A percentile compares a stretch with the other conserved stretches of the same genome.
Conservation (phyloP, 495 filamentous ascomycete species). For the Aspergillus coremiiformis region DNA sequence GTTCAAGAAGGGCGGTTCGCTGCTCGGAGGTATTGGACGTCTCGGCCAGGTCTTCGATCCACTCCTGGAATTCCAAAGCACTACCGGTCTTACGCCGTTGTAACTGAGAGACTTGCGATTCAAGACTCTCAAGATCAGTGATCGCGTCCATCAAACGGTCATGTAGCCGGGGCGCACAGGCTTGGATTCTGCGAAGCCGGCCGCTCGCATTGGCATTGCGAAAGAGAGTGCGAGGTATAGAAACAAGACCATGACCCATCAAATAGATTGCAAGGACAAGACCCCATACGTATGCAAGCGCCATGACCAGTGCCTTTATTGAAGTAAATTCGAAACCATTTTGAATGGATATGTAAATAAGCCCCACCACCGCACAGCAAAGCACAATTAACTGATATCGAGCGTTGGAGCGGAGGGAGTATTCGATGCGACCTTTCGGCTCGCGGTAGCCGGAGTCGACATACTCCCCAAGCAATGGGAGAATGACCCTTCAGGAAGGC, state of each 20-base stretch:
- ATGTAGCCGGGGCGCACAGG: conserved; percentile 70
- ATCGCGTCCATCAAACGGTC: conserved; percentile 84
- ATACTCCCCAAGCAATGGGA: conserved; percentile 89
- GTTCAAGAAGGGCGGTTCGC: conserved; percentile 40
- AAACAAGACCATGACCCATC: conserved; percentile 94
- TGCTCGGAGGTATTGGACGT: conserved; percentile 60
- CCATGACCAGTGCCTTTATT: conserved; percentile 79
- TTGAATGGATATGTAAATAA: conserved; percentile 76
- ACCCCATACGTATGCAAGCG: conserved; percentile 89
- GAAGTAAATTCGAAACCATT: conserved; percentile 60
- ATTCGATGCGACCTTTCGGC: conserved; percentile 66
- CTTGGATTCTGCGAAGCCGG: conserved; percentile 65
- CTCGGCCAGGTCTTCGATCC: conserved; percentile 89
- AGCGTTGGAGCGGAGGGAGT: conserved; percentile 78
- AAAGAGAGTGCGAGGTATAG: conserved; percentile 75
- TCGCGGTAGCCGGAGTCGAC: conserved; percentile 89
- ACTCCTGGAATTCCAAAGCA: conserved; percentile 76
- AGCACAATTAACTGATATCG: conserved; percentile 80
- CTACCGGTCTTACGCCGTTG: conserved; percentile 74
- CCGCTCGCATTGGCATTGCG: conserved; percentile 66
- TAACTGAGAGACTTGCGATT: conserved; percentile 69
- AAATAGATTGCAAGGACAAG: conserved; percentile 86
- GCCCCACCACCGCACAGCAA: conserved; percentile 57
- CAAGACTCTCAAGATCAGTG: conserved; percentile 70
- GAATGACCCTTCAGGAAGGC: conserved; percentile 59